Percentiles rank a stretch among this genome's conserved stretches.
phyloP scores from a whole-genome alignment of 1,284 basidiomycete species.

The Melampsora larici-populina region DNA sequence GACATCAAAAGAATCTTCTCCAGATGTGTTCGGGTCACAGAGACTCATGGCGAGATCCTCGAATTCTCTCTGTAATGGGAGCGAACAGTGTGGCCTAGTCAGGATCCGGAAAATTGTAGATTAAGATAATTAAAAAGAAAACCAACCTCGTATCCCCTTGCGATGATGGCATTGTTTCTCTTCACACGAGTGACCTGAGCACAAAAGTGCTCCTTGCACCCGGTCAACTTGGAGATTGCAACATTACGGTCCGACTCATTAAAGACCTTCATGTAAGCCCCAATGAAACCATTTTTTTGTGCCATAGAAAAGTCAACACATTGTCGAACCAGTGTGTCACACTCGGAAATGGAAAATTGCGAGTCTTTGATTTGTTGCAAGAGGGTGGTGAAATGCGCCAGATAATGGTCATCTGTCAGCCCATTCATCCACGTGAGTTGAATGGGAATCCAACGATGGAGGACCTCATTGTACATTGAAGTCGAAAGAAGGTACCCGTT shows the following conservation, averaged over 20 bases:
- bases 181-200: no score
- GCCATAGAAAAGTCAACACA: constrained; percentile 14
- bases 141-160: no score
- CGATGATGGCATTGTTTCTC: background rate
- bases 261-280: no score
- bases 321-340: background rate
- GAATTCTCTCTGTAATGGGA: background rate
- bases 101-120: no score
- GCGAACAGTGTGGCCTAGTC: no score
- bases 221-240: no score
- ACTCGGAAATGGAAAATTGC: background rate
- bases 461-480: no score
- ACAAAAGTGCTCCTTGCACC: no score
- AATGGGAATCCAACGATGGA: background rate
- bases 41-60: background rate
- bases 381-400: background rate
- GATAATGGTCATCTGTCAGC: background rate
- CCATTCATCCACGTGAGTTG: constrained; percentile 9
- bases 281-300: no score
- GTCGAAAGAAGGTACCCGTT: constrained; percentile 3
- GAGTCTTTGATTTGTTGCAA: background rate
- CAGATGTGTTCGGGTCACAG: no score
- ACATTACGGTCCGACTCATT: no score
- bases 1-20: background rate
- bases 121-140: no score